A percentile compares a stretch with the other conserved stretches of the same genome.
These are phyloP conservation scores for Ambrosia hybrid DNA, from an alignment of 140 eudicot genomes.

Conservation along the genomic window DNA sequence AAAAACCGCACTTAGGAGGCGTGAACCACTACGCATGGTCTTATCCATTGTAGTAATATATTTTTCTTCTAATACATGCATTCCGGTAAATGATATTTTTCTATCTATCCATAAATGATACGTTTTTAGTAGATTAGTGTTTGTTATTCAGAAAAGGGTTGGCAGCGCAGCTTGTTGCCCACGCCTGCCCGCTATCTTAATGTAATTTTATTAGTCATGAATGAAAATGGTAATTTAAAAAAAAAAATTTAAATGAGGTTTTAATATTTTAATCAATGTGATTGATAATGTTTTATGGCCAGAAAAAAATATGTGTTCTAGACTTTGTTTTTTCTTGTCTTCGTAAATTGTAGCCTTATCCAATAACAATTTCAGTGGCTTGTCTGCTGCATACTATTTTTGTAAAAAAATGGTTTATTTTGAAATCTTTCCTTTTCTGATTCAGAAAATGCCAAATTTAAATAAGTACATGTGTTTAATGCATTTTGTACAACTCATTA, in stretches of 20 bases:
- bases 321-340: constrained; percentile 34
- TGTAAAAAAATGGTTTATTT: constrained; percentile 21
- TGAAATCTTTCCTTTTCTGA: constrained; percentile 24
- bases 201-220: too few relatives aligned
- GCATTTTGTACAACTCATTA: constrained; percentile 31
- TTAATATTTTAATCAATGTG: constrained; percentile 1
- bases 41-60: too few relatives aligned
- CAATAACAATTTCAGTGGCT: constrained; percentile 40
- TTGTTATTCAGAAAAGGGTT: too few relatives aligned
- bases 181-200: too few relatives aligned
- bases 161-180: background rate
- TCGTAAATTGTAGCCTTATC: constrained; percentile 41
- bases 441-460: constrained; percentile 8
- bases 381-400: constrained; percentile 35
- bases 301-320: constrained; percentile 14
- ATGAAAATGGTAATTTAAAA: too few relatives aligned
- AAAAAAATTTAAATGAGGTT: background rate
- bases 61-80: too few relatives aligned
- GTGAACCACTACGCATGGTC: too few relatives aligned
- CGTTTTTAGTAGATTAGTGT: too few relatives aligned
- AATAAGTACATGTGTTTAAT: constrained; percentile 13
- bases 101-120: too few relatives aligned
- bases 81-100: too few relatives aligned
- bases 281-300: constrained; percentile 22
- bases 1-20: too few relatives aligned